A percentile compares a stretch with the other conserved stretches of the same genome.
Conservation (phyloP, 768 basidiomycete genomes). For the Russula brevipes region DNA sequence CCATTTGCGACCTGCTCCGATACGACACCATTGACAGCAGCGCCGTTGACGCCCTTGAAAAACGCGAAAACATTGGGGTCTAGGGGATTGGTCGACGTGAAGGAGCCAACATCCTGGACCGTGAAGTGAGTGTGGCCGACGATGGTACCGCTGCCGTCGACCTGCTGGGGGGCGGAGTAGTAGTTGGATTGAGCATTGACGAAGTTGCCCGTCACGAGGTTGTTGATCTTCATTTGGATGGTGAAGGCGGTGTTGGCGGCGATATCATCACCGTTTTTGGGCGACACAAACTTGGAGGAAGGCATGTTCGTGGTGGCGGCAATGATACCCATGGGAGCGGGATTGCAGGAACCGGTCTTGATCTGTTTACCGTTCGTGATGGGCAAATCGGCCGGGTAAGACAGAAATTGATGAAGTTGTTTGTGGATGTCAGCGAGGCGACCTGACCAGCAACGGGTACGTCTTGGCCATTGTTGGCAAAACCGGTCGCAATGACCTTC, state of each 20-base stretch:
- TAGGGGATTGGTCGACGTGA: slow-evolving; percentile 45
- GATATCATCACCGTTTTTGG: slow-evolving; percentile 43
- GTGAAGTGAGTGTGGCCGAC: slow-evolving; percentile 62
- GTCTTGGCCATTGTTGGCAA: slow-evolving; percentile 47
- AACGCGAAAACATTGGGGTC: slow-evolving; percentile 52
- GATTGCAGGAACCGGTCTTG: slow-evolving; percentile 52
- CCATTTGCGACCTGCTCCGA: slow-evolving; percentile 39
- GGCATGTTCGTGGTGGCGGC: slow-evolving; percentile 48
- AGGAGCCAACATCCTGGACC: slow-evolving; percentile 45
- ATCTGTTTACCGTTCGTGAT: slow-evolving; percentile 60
- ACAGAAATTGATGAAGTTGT: slow-evolving; percentile 76
- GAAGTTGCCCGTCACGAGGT: slow-evolving; percentile 52
- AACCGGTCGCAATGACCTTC: slow-evolving; percentile 50
- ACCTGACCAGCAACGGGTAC: slow-evolving; percentile 41
- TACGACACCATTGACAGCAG: slow-evolving; percentile 40
- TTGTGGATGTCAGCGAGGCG: slow-evolving; percentile 54
- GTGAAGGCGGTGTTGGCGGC: slow-evolving; percentile 47
- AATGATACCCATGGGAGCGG: slow-evolving; percentile 56
- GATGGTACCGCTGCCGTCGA: slow-evolving; percentile 46
- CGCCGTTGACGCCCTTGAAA: slow-evolving; percentile 51
- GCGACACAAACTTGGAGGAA: slow-evolving; percentile 46
- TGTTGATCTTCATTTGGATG: slow-evolving; percentile 43
- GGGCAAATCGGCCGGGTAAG: slow-evolving; percentile 42
- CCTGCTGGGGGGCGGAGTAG: slow-evolving; percentile 50
- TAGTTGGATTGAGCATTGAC: slow-evolving; percentile 50